These are phyloP conservation scores for Venturiaceae sp. DNA, from an alignment of 2,329 filamentous ascomycete genomes.

Conservation along the genomic window DNA sequence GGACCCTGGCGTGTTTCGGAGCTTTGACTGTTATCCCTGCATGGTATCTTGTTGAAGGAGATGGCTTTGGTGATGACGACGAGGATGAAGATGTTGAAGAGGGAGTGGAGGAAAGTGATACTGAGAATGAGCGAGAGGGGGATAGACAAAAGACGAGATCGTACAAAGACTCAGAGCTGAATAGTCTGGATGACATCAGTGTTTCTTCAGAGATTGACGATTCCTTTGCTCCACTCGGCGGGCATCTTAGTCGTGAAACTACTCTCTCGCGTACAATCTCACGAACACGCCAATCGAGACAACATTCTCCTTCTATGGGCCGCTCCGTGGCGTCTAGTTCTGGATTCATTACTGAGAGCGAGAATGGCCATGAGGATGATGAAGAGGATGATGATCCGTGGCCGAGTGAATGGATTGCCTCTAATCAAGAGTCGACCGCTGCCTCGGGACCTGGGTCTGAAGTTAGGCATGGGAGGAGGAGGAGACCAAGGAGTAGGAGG, in stretches of 20 bases:
- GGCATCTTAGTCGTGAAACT: slow-evolving; percentile 21
- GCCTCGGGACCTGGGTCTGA: background rate
- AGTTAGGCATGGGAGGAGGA: background rate
- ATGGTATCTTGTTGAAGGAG: slow-evolving; percentile 64
- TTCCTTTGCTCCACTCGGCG: slow-evolving; percentile 18
- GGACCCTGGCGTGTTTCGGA: slow-evolving; percentile 58
- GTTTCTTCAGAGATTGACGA: slow-evolving; percentile 23
- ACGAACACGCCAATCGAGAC: background rate
- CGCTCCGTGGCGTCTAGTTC: background rate
- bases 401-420: background rate
- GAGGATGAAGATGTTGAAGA: slow-evolving; percentile 22
- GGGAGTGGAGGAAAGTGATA: slow-evolving; percentile 23
- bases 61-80: slow-evolving; percentile 47
- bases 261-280: slow-evolving; percentile 10
- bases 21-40: slow-evolving; percentile 60
- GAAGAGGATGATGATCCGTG: background rate
- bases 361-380: background rate
- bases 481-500: slow-evolving; percentile 23
- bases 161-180: slow-evolving; percentile 8
- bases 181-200: background rate
- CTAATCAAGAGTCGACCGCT: background rate
- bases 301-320: background rate
- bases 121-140: slow-evolving; percentile 14
- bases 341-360: background rate
- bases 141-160: slow-evolving; percentile 7